Conservation (phyloP, 2,329 filamentous ascomycete species). For the Ascomycota sp. region DNA sequence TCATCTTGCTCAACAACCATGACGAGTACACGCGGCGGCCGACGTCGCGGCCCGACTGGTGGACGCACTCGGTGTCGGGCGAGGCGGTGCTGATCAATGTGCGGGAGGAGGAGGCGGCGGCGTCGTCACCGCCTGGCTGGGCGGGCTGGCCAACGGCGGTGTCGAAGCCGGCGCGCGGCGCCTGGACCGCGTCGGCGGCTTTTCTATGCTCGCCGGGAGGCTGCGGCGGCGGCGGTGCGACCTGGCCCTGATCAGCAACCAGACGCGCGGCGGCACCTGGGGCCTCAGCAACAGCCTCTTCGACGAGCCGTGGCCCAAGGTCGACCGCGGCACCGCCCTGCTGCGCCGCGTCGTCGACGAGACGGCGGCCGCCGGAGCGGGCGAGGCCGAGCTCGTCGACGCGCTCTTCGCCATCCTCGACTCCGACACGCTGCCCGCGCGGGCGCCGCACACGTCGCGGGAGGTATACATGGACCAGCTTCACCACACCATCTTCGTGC, state of each 20-base stretch:
- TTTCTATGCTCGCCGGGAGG: slow-evolving; percentile 45
- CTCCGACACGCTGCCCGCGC: slow-evolving; percentile 30
- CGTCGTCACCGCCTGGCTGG: slow-evolving; percentile 44
- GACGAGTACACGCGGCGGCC: slow-evolving; percentile 51
- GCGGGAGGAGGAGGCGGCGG: slow-evolving; percentile 37
- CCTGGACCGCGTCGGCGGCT: slow-evolving; percentile 42
- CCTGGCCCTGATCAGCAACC: slow-evolving; percentile 42
- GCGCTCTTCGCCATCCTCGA: slow-evolving; percentile 34
- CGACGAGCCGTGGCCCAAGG: slow-evolving; percentile 40
- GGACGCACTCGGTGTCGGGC: slow-evolving; percentile 24
- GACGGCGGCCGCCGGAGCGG: slow-evolving; percentile 14
- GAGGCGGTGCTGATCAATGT: slow-evolving; percentile 31
- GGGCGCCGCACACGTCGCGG: slow-evolving; percentile 21
- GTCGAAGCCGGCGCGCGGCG: slow-evolving; percentile 29
- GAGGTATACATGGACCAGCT: slow-evolving; percentile 32
- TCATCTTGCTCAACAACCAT: slow-evolving; percentile 60
- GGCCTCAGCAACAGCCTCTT: slow-evolving; percentile 44
- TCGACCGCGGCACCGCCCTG: slow-evolving; percentile 28
- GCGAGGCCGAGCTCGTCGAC: slow-evolving; percentile 27
- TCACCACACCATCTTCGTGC: slow-evolving; percentile 41
- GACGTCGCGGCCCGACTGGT: slow-evolving; percentile 44
- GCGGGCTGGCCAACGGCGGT: slow-evolving; percentile 23
- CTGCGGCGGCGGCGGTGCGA: slow-evolving; percentile 27
- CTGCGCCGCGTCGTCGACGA: slow-evolving; percentile 21
- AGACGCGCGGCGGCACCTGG: slow-evolving; percentile 31